Evolutionary conservation across 2,329 filamentous ascomycete species (phyloP).

Genomic region (Harringtonia lauricola): DNA sequence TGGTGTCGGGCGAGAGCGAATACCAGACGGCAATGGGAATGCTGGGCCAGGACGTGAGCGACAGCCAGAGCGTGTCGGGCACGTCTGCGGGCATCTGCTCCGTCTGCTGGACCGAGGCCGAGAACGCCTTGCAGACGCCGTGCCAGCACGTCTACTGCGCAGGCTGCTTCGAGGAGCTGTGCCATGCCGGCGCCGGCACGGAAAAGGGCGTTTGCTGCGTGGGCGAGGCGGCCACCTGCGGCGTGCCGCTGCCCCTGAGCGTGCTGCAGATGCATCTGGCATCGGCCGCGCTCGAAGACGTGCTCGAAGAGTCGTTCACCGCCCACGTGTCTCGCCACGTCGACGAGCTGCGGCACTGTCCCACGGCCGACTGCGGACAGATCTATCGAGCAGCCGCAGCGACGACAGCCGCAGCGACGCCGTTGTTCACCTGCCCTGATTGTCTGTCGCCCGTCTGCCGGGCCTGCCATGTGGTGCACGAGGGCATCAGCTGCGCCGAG

Average conservation of each 20-base stretch:
- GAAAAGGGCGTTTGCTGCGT: slow-evolving; percentile 4
- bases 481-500: slow-evolving; percentile 8
- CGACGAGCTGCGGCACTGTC: slow-evolving; percentile 25
- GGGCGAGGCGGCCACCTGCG: slow-evolving; percentile 13
- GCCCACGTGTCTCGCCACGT: slow-evolving; percentile 22
- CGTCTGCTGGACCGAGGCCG: slow-evolving; percentile 25
- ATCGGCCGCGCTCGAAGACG: slow-evolving; percentile 21
- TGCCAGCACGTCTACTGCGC: slow-evolving; percentile 31
- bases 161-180: slow-evolving; percentile 27
- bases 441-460: slow-evolving; percentile 26
- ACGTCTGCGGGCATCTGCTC: slow-evolving; percentile 13
- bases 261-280: slow-evolving; percentile 20
- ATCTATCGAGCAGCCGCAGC: slow-evolving; percentile 24
- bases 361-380: slow-evolving; percentile 29
- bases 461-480: slow-evolving; percentile 22
- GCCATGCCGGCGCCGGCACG: slow-evolving; percentile 6
- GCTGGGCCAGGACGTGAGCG: background rate
- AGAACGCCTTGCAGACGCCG: slow-evolving; percentile 20
- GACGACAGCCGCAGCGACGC: background rate
- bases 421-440: slow-evolving; percentile 21
- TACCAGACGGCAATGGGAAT: background rate
- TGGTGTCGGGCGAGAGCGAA: slow-evolving; percentile 14
- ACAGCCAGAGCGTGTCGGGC: background rate
- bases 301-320: slow-evolving; percentile 25
- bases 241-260: slow-evolving; percentile 13